phyloP scores from a whole-genome alignment of 1,139 yeast genomes.

The Casaregolazyma lundiana region DNA sequence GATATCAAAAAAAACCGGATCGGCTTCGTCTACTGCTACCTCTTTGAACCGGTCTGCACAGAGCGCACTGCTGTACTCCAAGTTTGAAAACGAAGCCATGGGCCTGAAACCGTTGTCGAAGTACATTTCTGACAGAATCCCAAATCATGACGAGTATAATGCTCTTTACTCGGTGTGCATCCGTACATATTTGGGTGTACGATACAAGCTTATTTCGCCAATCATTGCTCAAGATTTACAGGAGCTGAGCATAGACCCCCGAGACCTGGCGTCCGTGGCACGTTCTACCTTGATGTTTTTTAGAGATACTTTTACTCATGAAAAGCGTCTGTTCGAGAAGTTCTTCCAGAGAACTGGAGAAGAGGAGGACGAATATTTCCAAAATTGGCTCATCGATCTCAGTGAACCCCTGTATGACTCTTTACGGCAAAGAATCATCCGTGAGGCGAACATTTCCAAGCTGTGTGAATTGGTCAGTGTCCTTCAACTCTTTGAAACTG shows the following conservation, averaged over 20 bases:
- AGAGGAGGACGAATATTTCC: slow-evolving; percentile 36
- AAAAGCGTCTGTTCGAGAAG: slow-evolving; percentile 50
- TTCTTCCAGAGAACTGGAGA: slow-evolving; percentile 40
- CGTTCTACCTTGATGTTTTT: slow-evolving; percentile 30
- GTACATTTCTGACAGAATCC: slow-evolving; percentile 50
- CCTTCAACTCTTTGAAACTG: slow-evolving; percentile 66
- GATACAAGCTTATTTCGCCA: slow-evolving; percentile 46
- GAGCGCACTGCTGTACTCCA: slow-evolving; percentile 58
- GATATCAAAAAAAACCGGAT: slow-evolving; percentile 2
- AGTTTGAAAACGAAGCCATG: slow-evolving; percentile 46
- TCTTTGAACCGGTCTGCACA: slow-evolving; percentile 37
- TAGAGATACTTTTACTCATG: slow-evolving; percentile 59
- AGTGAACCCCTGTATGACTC: slow-evolving; percentile 75
- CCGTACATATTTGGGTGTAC: slow-evolving; percentile 54
- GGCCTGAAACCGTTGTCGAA: slow-evolving; percentile 43
- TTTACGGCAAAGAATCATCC: slow-evolving; percentile 58
- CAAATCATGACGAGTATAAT: slow-evolving; percentile 50
- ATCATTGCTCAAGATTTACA: slow-evolving; percentile 35
- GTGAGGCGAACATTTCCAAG: slow-evolving; percentile 60
- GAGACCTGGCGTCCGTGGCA: slow-evolving; percentile 28
- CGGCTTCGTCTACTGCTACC: slow-evolving; percentile 20
- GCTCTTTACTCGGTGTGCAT: slow-evolving; percentile 68
- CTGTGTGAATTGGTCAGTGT: slow-evolving; percentile 74
- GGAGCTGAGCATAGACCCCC: slow-evolving; percentile 22
- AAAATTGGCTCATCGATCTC: slow-evolving; percentile 54